Conservation (phyloP, 2,329 filamentous ascomycete species). For the Aspergillus texensis region DNA sequence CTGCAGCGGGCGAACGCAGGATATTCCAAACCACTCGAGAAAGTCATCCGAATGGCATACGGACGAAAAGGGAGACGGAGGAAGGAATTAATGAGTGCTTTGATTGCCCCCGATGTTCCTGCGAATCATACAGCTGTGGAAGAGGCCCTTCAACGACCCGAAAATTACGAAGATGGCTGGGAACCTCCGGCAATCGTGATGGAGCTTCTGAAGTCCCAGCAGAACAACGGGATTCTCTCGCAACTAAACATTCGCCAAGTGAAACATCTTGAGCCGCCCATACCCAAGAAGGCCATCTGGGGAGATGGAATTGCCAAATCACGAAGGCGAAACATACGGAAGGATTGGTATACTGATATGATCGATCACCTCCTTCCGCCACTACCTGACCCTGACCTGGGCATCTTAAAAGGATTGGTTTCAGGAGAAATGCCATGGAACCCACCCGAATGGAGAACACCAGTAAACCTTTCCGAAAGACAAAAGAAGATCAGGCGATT, state of each 20-base stretch:
- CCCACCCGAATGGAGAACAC: slow-evolving; percentile 30
- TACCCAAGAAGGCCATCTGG: slow-evolving; percentile 43
- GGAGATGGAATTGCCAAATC: slow-evolving; percentile 31
- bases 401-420: slow-evolving; percentile 36
- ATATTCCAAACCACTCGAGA: slow-evolving; percentile 53
- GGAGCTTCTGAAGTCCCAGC: slow-evolving; percentile 39
- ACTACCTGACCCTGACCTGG: slow-evolving; percentile 40
- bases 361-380: slow-evolving; percentile 40
- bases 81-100: slow-evolving; percentile 47
- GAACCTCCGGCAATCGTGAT: slow-evolving; percentile 34
- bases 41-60: slow-evolving; percentile 58
- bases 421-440: slow-evolving; percentile 36
- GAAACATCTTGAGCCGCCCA: slow-evolving; percentile 30
- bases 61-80: slow-evolving; percentile 59
- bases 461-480: neutral
- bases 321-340: slow-evolving; percentile 39
- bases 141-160: slow-evolving; percentile 20
- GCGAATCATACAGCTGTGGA: slow-evolving; percentile 25
- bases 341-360: slow-evolving; percentile 40
- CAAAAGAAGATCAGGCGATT: neutral
- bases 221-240: slow-evolving; percentile 29
- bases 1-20: slow-evolving; percentile 60
- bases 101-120: slow-evolving; percentile 33
- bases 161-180: slow-evolving; percentile 36
- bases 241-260: slow-evolving; percentile 27